These are phyloP conservation scores for Aquilaria sinensis DNA, from an alignment of 345 rosid species.

Conservation along the genomic window DNA sequence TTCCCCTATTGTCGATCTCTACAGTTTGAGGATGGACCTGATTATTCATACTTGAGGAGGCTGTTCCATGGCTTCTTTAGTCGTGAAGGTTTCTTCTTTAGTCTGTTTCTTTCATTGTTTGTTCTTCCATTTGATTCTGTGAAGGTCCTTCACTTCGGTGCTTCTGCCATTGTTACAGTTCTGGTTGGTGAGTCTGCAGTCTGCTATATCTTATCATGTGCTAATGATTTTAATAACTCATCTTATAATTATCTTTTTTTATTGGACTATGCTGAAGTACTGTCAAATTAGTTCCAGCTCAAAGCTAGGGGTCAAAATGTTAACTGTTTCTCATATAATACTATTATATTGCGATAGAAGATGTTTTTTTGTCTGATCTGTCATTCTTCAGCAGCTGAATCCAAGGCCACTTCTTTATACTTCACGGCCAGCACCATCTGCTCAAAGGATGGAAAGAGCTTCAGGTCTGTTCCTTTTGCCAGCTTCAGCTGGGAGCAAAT, in stretches of 20 bases:
- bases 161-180: too few relatives aligned
- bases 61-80: conserved; percentile 90
- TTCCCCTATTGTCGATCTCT: conserved; percentile 92
- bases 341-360: too few relatives aligned
- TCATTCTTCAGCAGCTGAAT: conserved; percentile 32
- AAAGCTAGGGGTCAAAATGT: conserved; percentile 55
- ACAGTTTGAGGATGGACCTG: conserved; percentile 95
- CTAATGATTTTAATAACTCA: conserved; percentile 44
- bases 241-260: conserved; percentile 85
- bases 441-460: conserved; percentile 69
- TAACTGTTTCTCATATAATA: neutral
- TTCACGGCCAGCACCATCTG: conserved; percentile 43
- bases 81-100: conserved; percentile 59
- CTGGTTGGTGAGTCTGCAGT: neutral
- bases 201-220: conserved; percentile 1
- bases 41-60: conserved; percentile 89
- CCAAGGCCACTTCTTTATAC: conserved; percentile 49
- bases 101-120: neutral
- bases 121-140: too few relatives aligned
- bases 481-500: too few relatives aligned
- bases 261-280: conserved; percentile 88
- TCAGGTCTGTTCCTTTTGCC: conserved; percentile 33
- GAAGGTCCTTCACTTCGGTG: too few relatives aligned
- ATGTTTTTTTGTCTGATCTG: neutral
- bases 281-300: conserved; percentile 78